A percentile compares a stretch with the other conserved stretches of the same genome.
phyloP scores from a whole-genome alignment of 139 green algal genomes.

The Volvox reticuliferus region DNA sequence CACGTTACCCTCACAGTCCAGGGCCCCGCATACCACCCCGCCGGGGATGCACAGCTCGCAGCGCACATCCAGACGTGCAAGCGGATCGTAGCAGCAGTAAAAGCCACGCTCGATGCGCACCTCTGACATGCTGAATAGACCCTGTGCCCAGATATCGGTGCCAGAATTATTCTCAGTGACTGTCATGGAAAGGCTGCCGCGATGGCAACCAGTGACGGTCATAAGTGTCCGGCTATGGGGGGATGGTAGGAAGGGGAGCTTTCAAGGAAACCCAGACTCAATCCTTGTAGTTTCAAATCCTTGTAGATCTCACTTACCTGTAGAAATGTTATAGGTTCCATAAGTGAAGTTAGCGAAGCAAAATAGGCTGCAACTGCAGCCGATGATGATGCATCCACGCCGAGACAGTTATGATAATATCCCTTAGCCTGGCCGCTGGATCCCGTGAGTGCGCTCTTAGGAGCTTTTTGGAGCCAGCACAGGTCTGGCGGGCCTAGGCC shows the following conservation, averaged over 20 bases:
- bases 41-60: conserved; percentile 70
- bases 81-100: conserved; percentile 79
- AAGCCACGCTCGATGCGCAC: conserved; percentile 72
- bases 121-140: conserved; percentile 58
- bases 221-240: no score
- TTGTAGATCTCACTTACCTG: conserved; percentile 28
- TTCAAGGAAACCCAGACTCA: no score
- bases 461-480: conserved; percentile 72
- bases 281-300: no score
- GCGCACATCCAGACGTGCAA: conserved; percentile 71
- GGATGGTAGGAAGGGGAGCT: no score
- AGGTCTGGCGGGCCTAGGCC: conserved; percentile 75
- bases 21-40: conserved; percentile 58
- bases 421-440: conserved; percentile 55
- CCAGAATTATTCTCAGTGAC: no score
- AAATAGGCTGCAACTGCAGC: conserved; percentile 77
- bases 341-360: conserved; percentile 59
- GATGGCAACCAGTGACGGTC: no score
- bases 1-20: conserved; percentile 59
- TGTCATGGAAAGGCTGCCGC: no score
- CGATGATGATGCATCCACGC: conserved; percentile 62
- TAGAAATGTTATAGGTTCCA: conserved; percentile 61
- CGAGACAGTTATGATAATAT: conserved; percentile 72
- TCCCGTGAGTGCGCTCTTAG: conserved; percentile 32
- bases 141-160: conserved; percentile 27